These are phyloP conservation scores for Breynia disticha DNA, from an alignment of 441 rosid species.

Conservation along the genomic window DNA sequence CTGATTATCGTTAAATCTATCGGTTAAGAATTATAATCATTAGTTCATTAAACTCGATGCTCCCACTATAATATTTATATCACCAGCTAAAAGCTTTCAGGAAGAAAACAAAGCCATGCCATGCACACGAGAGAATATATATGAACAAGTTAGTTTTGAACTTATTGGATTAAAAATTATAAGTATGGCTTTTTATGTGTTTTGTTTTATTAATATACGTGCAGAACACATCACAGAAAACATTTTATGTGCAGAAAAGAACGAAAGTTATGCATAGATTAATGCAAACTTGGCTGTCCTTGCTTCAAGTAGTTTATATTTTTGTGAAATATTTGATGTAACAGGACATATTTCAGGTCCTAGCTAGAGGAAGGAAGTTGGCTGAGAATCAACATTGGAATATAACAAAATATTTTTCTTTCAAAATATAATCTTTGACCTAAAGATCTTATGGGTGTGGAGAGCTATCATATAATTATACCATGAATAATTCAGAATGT, in stretches of 20 bases:
- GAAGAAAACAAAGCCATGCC: slow-evolving; percentile 22
- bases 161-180: not conserved
- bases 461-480: slow-evolving; percentile 14
- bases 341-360: slow-evolving; percentile 6
- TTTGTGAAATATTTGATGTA: not conserved
- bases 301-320: not conserved
- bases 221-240: too few species aligned
- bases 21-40: too few species aligned
- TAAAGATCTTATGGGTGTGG: slow-evolving; percentile 34
- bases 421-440: slow-evolving; percentile 55
- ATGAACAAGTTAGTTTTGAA: not conserved
- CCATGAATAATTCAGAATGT: slow-evolving; percentile 1
- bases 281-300: not conserved
- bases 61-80: too few species aligned
- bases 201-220: not conserved
- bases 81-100: too few species aligned
- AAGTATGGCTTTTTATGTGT: not conserved
- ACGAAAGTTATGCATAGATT: not conserved
- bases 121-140: slow-evolving; percentile 16
- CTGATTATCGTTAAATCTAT: too few species aligned
- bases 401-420: slow-evolving; percentile 4
- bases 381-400: slow-evolving; percentile 15
- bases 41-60: too few species aligned
- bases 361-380: slow-evolving; percentile 12
- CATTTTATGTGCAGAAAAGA: too few species aligned